Evolutionary conservation across 202 grass and related monocot species (phyloP).

Genomic region (Panicum hallii): DNA sequence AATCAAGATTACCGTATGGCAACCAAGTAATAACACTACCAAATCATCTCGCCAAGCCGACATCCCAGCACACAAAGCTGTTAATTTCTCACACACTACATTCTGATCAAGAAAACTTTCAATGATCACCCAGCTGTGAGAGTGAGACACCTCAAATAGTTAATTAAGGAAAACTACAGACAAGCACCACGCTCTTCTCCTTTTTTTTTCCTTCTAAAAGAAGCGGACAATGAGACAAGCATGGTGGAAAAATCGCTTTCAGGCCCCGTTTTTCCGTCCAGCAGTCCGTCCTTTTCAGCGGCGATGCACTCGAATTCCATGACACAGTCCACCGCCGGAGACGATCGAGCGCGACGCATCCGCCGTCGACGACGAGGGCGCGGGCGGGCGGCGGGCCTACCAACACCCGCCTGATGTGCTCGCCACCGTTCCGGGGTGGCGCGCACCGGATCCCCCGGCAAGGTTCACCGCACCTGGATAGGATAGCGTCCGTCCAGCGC

Average conservation of each 20-base stretch:
- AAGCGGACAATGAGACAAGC: background rate
- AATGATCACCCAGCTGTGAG: background rate
- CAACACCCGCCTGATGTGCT: slow-evolving; percentile 36
- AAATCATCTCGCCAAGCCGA: no score
- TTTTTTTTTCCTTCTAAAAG: background rate
- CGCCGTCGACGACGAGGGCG: background rate
- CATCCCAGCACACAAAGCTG: no score
- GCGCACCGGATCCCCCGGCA: background rate
- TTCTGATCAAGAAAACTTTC: background rate
- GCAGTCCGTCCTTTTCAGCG: slow-evolving; percentile 20
- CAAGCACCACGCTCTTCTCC: background rate
- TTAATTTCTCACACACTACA: background rate
- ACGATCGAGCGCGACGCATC: slow-evolving; percentile 38
- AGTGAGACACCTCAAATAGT: background rate
- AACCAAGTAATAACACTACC: no score
- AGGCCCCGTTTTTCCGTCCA: background rate
- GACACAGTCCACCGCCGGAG: background rate
- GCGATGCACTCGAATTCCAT: background rate
- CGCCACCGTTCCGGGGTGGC: background rate
- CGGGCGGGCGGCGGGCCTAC: slow-evolving; percentile 33
- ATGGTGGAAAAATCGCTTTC: slow-evolving; percentile 19
- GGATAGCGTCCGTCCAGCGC: background rate
- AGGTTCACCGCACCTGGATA: slow-evolving; percentile 44
- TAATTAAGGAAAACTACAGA: background rate
- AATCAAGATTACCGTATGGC: no score